Base-by-base conservation (phyloP, 169 alveolate species). In the Plasmodium ovale region DNA sequence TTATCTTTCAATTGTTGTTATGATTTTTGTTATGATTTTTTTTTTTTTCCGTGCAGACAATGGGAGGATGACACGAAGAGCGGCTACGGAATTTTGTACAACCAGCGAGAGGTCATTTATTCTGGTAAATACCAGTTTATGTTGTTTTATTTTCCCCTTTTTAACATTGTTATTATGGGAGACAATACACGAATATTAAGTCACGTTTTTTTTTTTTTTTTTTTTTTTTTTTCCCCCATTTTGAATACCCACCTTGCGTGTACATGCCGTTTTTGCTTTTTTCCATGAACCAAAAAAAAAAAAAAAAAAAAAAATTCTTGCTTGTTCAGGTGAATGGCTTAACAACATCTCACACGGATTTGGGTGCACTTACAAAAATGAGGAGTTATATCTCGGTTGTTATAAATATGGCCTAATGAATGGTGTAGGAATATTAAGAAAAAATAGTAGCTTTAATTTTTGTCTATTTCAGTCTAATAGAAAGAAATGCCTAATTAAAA, bases 391-490 rank as follows among this genome's bases (percentile, higher is more conserved):
- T 65, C 16, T 82, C 6, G 90, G 90, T 37, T 31, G 64, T 35
- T 82, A 82, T 58, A 79, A 82, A 47, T 82, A 47, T 51, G 90
- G 90, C 23, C 56, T 82, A 25, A 82, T 82, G 49, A 49, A 82
- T 49, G 90, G 90, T 64, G 90, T 82, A 25, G 90, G 90, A 31
- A 82, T 82, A 35, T 65, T 82, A 65, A 82, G 49, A 37, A 82
- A 82, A 82, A 82, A 82, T 16, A 82, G 14, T n/a, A 49, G 90
- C 42, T 82, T 65, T 25, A 64, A 82, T 65, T 82, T 82, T 37
- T 82, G 90, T 19, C 35, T 82, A 31, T 82, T 82, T 54, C 31
- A 82, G 23, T 82, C 84, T 37, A 82, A 59, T 21, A 67, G 33
- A 29, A 82, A 58, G 53, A 82, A 82, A 65, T n/a, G 53, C 12